Evolutionary conservation across 805 yeast genomes (phyloP).

Genomic region (Candida insectorum): DNA sequence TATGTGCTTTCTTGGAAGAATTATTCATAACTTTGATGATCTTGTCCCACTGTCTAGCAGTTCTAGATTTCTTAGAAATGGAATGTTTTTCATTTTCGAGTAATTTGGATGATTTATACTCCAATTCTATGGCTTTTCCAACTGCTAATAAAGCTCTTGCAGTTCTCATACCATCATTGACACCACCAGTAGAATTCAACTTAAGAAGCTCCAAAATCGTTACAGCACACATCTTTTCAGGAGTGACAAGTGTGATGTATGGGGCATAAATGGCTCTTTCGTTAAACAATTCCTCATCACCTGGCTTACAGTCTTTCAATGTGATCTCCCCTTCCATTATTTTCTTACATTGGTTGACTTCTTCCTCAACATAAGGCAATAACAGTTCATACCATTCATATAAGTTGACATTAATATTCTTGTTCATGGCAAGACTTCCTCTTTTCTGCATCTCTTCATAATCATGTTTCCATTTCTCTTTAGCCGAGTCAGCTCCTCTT

Average conservation of each 20-base stretch:
- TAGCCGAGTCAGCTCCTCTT: conserved; percentile 80
- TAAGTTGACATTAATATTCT: conserved; percentile 65
- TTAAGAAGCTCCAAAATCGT: conserved; percentile 80
- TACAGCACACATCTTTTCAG: conserved; percentile 79
- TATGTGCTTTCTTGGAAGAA: conserved; percentile 8
- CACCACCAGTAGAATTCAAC: conserved; percentile 70
- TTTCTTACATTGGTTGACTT: conserved; percentile 52
- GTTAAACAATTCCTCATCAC: conserved; percentile 26
- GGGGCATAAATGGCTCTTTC: conserved; percentile 69
- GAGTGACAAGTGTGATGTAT: conserved; percentile 63
- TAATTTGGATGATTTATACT: conserved; percentile 69
- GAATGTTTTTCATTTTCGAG: conserved; percentile 55
- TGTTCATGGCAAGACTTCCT: conserved; percentile 54
- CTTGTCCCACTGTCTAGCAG: conserved; percentile 46
- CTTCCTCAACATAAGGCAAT: conserved; percentile 68
- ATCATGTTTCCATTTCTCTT: conserved; percentile 83
- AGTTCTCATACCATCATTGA: conserved; percentile 76
- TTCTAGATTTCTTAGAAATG: conserved; percentile 39
- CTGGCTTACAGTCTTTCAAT: conserved; percentile 13
- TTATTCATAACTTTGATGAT: conserved; percentile 28
- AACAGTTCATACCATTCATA: conserved; percentile 83
- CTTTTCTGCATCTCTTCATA: conserved; percentile 62
- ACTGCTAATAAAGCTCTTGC: conserved; percentile 78
- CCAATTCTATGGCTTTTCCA: conserved; percentile 81
- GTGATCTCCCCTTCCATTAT: conserved; percentile 29